Base-by-base conservation (phyloP, 495 filamentous ascomycete species). In the Neurospora sp. region DNA sequence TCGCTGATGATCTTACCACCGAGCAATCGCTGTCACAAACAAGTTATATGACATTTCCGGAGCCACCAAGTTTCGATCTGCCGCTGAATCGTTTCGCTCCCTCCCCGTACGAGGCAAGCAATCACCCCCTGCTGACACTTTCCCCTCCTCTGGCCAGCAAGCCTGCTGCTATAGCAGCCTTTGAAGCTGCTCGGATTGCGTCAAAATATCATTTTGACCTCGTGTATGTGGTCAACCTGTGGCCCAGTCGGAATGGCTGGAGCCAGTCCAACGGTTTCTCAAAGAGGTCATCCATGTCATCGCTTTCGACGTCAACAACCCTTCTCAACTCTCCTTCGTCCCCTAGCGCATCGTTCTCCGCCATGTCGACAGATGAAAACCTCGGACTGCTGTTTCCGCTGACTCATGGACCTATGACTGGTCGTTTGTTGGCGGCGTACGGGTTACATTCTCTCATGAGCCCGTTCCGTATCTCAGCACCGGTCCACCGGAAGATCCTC, bases 171-270 rank as follows among this genome's bases (percentile, higher is more conserved):
- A 70, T 76, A 0, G 81, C 81, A 22, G 83, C 83, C 16, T 77
- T 82, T 47, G 81, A 83, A 75, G 81, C 82, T 2, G 81, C 81
- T 12, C 74, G 78, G 12, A 84, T 85, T 40, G 83, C 83, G 6
- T 73, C 74, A 1, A 75, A 76, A 38, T 83, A 84, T 71, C 71
- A 77, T 22, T 82, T 85, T 41, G 83, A 84, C 69, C 76, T 85
- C 5, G 77, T 84, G 5, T 85, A 84, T 42, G 77, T 85, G 40
- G 78, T 84, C 47, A 84, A 82, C 61, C 75, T 85, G 3, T 83
- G 83, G 83, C 83, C 83, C 6, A 79, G 45, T 42, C 69, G 75
- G 59, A 73, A 76, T 72, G 79, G 75, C 69, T 68, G 39, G 27
- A 70, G 70, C 18, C 69, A 47, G 40, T 68, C 12, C 14, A 68